Conservation (phyloP, 2,329 filamentous ascomycete genomes). For the Exophiala oligosperma region DNA sequence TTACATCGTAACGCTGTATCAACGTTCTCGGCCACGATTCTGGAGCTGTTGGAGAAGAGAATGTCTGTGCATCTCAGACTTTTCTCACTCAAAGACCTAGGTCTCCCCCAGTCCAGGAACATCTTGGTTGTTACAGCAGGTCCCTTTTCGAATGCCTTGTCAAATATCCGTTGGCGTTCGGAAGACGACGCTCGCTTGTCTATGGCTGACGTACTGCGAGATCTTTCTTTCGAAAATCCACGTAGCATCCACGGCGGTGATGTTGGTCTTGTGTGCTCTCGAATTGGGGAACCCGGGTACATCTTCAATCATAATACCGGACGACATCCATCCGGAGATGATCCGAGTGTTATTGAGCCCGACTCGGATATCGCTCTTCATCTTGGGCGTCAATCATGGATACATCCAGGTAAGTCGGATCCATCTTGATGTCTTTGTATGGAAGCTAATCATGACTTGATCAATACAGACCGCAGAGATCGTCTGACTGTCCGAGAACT, state of each 20-base stretch:
- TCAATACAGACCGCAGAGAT: conserved; percentile 10
- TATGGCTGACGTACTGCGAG: conserved; percentile 2
- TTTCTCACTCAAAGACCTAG: conserved; percentile 4
- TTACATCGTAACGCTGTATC: conserved; percentile 6
- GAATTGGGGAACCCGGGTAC: not conserved
- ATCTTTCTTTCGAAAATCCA: conserved; percentile 8
- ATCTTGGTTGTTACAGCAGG: conserved; percentile 16
- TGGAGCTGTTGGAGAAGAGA: conserved; percentile 12
- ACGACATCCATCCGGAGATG: not conserved
- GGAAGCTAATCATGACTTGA: not conserved
- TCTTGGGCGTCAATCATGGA: conserved; percentile 1
- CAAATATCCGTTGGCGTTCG: not conserved
- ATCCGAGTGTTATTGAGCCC: not conserved
- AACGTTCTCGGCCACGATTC: conserved; percentile 9
- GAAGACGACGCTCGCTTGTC: not conserved
- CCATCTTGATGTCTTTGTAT: not conserved
- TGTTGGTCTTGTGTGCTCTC: conserved; percentile 6
- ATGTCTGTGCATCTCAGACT: conserved; percentile 17
- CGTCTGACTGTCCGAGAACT: conserved; percentile 22
- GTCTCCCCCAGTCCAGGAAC: conserved; percentile 12
- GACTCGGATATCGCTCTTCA: not conserved
- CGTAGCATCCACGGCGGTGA: not conserved
- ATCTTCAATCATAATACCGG: conserved; percentile 17
- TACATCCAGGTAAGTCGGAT: conserved; percentile 13
- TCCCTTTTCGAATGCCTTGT: not conserved